phyloP scores from a whole-genome alignment of 73 alveolate genomes.

The Stentor coeruleus region DNA sequence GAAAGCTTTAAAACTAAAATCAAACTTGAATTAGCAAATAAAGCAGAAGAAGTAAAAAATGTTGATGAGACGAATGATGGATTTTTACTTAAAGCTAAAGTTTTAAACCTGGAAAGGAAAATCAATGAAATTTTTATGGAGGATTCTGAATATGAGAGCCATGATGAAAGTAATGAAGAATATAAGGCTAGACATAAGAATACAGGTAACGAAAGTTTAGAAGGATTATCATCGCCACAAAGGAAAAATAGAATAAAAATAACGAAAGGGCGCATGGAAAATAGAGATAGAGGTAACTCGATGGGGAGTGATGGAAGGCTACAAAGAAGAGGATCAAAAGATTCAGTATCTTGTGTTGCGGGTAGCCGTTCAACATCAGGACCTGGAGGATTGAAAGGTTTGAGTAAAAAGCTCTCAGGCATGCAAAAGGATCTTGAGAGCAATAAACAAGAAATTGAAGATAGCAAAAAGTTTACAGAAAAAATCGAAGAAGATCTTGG shows the following conservation, averaged over 20 bases:
- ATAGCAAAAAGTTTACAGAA: background rate
- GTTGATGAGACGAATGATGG: background rate
- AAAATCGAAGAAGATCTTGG: background rate
- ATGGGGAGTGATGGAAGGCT: no score
- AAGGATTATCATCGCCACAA: no score
- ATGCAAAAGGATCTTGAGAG: background rate
- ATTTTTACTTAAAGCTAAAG: background rate
- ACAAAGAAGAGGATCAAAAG: background rate
- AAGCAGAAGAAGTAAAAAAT: no score
- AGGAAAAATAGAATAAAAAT: no score
- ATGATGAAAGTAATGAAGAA: background rate
- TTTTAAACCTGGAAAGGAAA: background rate
- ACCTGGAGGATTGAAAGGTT: background rate
- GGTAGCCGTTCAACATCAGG: background rate
- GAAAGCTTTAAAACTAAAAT: conserved; percentile 2
- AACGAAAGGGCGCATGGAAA: no score
- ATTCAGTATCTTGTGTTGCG: background rate
- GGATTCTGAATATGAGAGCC: background rate
- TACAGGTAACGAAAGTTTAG: no score
- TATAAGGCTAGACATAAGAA: no score
- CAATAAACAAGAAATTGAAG: background rate
- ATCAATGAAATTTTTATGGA: background rate
- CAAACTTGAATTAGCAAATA: background rate
- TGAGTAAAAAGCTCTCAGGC: background rate
- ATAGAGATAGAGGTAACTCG: no score